Evolutionary conservation across 257 asterid species (phyloP).

Genomic region (Scutellaria minor): DNA sequence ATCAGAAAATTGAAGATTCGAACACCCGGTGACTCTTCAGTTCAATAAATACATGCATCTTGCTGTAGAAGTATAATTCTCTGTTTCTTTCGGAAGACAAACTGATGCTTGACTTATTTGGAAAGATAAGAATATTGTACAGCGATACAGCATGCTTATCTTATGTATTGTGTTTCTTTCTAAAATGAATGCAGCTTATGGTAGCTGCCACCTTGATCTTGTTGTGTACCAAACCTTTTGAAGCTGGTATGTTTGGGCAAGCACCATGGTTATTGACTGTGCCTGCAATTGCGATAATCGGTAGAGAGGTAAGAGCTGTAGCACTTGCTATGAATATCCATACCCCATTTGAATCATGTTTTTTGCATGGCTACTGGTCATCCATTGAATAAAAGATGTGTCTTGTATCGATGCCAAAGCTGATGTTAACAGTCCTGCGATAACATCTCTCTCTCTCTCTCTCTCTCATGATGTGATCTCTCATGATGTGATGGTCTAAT

Average conservation of each 20-base stretch:
- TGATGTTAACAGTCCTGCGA: conserved; percentile 2
- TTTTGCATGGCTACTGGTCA: not conserved
- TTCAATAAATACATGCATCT: not conserved
- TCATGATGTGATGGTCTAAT: not conserved
- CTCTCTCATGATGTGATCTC: not conserved
- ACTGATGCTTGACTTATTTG: conserved; percentile 5
- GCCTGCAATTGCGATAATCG: conserved; percentile 82
- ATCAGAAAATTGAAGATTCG: not conserved
- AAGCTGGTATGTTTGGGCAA: conserved; percentile 64
- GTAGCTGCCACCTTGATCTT: conserved; percentile 89
- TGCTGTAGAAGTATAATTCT: not conserved
- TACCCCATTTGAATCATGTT: not conserved
- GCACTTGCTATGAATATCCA: conserved; percentile 14
- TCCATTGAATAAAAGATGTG: conserved; percentile 4
- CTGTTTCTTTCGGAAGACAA: not conserved
- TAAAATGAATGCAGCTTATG: conserved; percentile 67
- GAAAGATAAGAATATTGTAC: not conserved
- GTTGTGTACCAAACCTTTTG: conserved; percentile 75
- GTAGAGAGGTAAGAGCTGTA: conserved; percentile 70
- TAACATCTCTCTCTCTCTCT: not conserved
- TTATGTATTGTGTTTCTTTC: not conserved
- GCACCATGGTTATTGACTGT: conserved; percentile 73
- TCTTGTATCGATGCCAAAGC: conserved; percentile 13
- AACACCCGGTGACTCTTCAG: not conserved
- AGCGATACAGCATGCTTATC: not conserved